These are phyloP conservation scores for Colletotrichum nymphaeae DNA, from an alignment of 2,329 filamentous ascomycete genomes.

Conservation along the genomic window DNA sequence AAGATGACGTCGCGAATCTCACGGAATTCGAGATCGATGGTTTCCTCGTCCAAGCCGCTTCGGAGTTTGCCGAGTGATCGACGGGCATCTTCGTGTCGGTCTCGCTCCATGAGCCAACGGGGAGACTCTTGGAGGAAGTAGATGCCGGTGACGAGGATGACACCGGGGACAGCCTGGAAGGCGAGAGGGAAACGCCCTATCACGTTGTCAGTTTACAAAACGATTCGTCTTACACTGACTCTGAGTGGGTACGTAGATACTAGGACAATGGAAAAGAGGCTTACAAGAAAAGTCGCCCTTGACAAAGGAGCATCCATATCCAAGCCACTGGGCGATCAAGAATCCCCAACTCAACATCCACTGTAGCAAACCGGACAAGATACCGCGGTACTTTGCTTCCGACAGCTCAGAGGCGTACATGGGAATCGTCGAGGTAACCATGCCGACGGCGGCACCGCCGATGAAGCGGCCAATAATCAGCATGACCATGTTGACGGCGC, in stretches of 20 bases:
- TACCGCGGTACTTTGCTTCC: constrained; percentile 49
- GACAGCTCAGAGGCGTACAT: constrained; percentile 58
- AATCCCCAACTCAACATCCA: constrained; percentile 57
- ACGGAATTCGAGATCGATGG: constrained; percentile 51
- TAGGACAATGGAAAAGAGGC: constrained; percentile 40
- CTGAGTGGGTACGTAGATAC: background rate
- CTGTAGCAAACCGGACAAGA: constrained; percentile 53
- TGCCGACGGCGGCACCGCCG: constrained; percentile 59
- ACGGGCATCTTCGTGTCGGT: constrained; percentile 46
- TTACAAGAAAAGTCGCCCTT: constrained; percentile 42
- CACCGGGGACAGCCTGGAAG: constrained; percentile 41
- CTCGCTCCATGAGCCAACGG: constrained; percentile 48
- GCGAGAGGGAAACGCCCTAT: constrained; percentile 46
- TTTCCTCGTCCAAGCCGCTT: constrained; percentile 42
- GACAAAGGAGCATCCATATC: constrained; percentile 45
- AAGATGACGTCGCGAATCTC: constrained; percentile 53
- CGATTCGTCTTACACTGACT: too few species aligned
- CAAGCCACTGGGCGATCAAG: constrained; percentile 49
- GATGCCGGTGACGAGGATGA: constrained; percentile 39
- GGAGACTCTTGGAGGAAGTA: constrained; percentile 43
- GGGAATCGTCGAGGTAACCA: constrained; percentile 57
- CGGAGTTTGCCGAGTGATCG: constrained; percentile 47
- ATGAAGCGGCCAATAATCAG: constrained; percentile 62
- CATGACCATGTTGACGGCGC: constrained; percentile 50
- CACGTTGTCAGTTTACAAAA: background rate